Percentiles rank a stretch among this genome's conserved stretches.
Conservation (phyloP, 1,139 yeast genomes). For the Lodderomyces orthopsilosis region DNA sequence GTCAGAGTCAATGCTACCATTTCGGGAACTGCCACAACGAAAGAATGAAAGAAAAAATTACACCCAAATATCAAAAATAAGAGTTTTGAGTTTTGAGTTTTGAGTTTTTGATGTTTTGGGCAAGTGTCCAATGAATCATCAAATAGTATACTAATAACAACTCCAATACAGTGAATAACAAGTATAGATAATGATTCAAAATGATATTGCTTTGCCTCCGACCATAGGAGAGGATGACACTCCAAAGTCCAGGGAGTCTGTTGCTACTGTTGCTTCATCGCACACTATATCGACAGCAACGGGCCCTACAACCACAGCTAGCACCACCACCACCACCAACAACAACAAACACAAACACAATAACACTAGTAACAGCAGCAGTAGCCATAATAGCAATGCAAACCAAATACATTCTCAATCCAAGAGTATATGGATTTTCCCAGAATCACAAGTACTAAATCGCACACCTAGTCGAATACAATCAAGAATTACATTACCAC, state of each 20-base stretch:
- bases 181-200: too few species aligned
- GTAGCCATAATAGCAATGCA: not conserved
- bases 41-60: not conserved
- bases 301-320: not conserved
- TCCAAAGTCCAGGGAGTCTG: not conserved
- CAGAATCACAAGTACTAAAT: conserved; percentile 30
- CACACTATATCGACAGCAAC: not conserved
- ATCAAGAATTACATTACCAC: conserved; percentile 19
- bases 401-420: conserved; percentile 12
- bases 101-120: not conserved
- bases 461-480: conserved; percentile 30
- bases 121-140: not conserved
- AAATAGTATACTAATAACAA: too few species aligned
- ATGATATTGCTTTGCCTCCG: too few species aligned
- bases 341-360: not conserved
- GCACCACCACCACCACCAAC: not conserved
- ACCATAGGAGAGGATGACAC: not conserved
- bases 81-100: not conserved
- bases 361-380: not conserved
- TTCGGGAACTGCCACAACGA: too few species aligned
- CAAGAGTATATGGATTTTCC: conserved; percentile 30
- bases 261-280: not conserved
- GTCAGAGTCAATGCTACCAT: too few species aligned
- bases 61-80: not conserved
- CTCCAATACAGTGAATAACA: too few species aligned